phyloP scores from a whole-genome alignment of 2,329 filamentous ascomycete genomes.

The Aspergillus flavus region DNA sequence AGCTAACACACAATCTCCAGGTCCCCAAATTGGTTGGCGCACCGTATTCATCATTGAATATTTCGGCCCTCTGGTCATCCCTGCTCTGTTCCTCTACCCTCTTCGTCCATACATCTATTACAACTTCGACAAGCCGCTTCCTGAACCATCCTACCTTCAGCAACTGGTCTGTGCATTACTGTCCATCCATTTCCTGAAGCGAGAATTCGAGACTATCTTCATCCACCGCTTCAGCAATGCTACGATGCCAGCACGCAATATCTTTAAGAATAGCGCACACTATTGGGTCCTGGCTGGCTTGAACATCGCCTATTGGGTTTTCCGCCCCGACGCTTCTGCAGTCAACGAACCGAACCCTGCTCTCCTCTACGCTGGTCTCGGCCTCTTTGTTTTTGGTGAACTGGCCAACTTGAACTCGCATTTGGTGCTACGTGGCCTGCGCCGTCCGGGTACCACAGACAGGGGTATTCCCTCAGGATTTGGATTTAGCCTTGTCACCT shows the following conservation, averaged over 20 bases:
- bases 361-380: constrained; percentile 69
- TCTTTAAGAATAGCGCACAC: constrained; percentile 92
- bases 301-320: constrained; percentile 82
- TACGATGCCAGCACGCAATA: constrained; percentile 89
- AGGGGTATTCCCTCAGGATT: constrained; percentile 85
- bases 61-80: constrained; percentile 85
- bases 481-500: constrained; percentile 84
- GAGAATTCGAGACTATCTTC: constrained; percentile 91
- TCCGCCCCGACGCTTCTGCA: constrained; percentile 72
- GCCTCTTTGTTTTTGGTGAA: constrained; percentile 76
- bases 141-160: constrained; percentile 66
- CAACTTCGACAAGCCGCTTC: constrained; percentile 50
- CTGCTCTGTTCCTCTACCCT: constrained; percentile 70
- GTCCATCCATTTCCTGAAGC: constrained; percentile 85
- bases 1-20: constrained; percentile 50
- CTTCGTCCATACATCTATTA: constrained; percentile 74
- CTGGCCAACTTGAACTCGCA: constrained; percentile 79
- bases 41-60: constrained; percentile 97
- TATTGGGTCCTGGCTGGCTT: constrained; percentile 88
- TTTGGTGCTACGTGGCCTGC: constrained; percentile 73
- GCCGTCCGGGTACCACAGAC: constrained; percentile 78
- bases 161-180: constrained; percentile 74
- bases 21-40: constrained; percentile 86
- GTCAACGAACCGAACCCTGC: constrained; percentile 51
- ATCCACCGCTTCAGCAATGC: constrained; percentile 92